Conservation (phyloP, 345 rosid species). For the Salix viminalis region DNA sequence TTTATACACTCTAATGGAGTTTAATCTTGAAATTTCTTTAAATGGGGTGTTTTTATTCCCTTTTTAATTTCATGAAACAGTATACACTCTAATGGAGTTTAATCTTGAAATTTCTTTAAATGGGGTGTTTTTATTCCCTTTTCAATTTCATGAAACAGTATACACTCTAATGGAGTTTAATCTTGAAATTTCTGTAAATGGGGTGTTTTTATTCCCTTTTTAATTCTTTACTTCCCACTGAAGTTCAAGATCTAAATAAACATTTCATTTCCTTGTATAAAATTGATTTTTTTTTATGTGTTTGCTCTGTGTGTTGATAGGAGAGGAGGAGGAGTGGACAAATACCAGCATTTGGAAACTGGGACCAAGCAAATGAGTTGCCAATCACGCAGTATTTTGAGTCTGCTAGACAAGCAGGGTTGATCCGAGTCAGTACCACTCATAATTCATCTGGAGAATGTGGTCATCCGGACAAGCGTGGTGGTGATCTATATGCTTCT, state of each 20-base stretch:
- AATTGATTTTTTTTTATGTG: background rate
- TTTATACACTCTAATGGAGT: no score
- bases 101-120: no score
- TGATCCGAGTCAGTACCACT: slow-evolving; percentile 46
- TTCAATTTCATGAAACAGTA: no score
- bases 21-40: no score
- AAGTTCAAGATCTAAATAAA: background rate
- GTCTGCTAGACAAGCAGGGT: slow-evolving; percentile 84
- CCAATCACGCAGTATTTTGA: slow-evolving; percentile 97
- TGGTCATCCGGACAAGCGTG: slow-evolving; percentile 19
- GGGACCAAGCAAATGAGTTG: slow-evolving; percentile 77
- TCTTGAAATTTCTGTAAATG: no score
- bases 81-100: no score
- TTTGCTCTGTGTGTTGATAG: background rate
- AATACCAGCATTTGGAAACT: slow-evolving; percentile 84
- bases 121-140: no score
- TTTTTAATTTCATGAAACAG: no score
- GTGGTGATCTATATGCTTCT: slow-evolving; percentile 32
- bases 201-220: background rate
- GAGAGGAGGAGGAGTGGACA: slow-evolving; percentile 67
- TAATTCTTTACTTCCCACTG: background rate
- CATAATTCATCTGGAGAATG: slow-evolving; percentile 58
- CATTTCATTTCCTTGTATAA: background rate
- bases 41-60: no score
- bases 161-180: no score